These are phyloP conservation scores for Epichloe sp. DNA, from an alignment of 2,329 filamentous ascomycete genomes.

Conservation along the genomic window DNA sequence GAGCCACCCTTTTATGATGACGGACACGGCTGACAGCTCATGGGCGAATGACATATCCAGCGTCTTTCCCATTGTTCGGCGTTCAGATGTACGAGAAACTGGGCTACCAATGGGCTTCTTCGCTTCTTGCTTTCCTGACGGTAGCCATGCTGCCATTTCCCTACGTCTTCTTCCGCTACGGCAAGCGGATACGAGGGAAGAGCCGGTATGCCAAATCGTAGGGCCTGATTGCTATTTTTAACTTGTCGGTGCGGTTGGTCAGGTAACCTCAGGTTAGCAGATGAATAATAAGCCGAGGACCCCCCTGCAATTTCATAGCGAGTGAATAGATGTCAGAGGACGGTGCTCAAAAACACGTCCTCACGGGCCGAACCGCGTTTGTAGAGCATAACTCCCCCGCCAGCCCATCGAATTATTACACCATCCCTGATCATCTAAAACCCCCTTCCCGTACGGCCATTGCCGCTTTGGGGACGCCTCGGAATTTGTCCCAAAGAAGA, in stretches of 20 bases:
- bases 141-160: conserved; percentile 52
- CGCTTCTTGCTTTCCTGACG: conserved; percentile 46
- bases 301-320: neutral
- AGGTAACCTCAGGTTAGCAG: too few species aligned
- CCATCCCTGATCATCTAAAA: neutral
- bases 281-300: neutral
- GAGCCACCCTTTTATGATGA: neutral
- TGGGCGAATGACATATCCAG: conserved; percentile 22
- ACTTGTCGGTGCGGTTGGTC: neutral
- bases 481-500: neutral
- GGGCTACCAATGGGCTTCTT: conserved; percentile 58
- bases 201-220: conserved; percentile 38
- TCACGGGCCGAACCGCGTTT: neutral
- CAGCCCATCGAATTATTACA: neutral
- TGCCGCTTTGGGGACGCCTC: neutral
- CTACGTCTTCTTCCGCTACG: conserved; percentile 48
- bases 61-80: conserved; percentile 64
- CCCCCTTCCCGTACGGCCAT: neutral
- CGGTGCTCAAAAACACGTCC: neutral
- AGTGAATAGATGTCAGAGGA: neutral
- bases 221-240: neutral
- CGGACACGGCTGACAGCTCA: conserved; percentile 6
- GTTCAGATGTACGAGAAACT: conserved; percentile 58
- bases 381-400: neutral
- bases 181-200: conserved; percentile 40